Conservation (phyloP, 192 early-diverging fungal genomes). For the Neocallimastix lanati region DNA sequence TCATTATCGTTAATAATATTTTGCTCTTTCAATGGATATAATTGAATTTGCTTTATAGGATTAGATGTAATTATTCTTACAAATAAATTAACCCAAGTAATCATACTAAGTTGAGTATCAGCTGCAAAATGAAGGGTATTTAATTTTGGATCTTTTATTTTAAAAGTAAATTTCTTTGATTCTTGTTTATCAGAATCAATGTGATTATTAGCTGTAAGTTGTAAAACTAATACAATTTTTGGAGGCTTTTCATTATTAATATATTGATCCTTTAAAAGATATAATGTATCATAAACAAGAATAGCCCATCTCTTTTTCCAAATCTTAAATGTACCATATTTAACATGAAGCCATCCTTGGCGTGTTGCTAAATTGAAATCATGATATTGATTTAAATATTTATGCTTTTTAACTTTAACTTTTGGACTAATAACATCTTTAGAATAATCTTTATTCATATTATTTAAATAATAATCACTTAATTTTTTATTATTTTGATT, state of each 20-base stretch:
- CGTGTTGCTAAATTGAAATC: background rate
- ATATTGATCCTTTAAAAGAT: background rate
- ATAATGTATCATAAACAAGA: background rate
- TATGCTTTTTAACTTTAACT: background rate
- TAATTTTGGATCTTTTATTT: background rate
- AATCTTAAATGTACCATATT: background rate
- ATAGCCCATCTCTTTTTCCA: background rate
- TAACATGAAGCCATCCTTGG: background rate
- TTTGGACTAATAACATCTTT: background rate
- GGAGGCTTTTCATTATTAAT: background rate
- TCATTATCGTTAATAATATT: background rate
- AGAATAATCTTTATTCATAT: background rate
- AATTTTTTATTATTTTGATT: no score
- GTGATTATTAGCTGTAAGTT: background rate
- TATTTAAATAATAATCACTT: no score
- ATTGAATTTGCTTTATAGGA: background rate
- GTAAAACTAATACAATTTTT: background rate
- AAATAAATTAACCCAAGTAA: background rate
- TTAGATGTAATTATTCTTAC: background rate
- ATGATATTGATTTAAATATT: background rate
- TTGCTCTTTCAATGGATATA: background rate
- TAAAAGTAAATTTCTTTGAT: background rate
- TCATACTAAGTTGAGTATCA: background rate
- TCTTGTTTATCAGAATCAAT: background rate
- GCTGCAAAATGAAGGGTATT: background rate